Base-by-base conservation (phyloP, 1,284 basidiomycete genomes). In the Exobasidium cylindrosporum region DNA sequence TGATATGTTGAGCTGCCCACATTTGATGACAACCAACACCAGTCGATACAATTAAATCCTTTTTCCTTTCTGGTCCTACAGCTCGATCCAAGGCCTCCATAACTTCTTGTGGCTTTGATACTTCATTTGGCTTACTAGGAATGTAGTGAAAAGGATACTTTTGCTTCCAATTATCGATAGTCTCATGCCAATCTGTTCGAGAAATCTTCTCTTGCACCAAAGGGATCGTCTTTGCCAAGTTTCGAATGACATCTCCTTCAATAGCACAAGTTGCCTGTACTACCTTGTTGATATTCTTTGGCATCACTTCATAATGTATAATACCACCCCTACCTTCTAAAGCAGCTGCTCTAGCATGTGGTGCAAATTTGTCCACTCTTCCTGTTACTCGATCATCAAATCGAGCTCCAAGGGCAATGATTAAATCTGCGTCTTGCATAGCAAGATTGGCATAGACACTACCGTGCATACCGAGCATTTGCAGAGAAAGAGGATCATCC, bases 401-500 rank as follows among this genome's bases (percentile, higher is more conserved):
- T 58, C 95, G 87, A 17, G 87, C 92, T 63, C 96, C 95, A 31
- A 98, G 88, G 32, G 94, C 95, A 70, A 98, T 95, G 83, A 98
- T 91, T 57, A 98, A 88, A 79, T 98, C 96, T 31, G 96, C 96
- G 61, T 91, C 84, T 82, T 98, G 95, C 86, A 98, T 97, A 2
- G 95, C 94, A 58, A 96, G 83, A 83, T 98, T 98, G 76, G 96
- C 95, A 77, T 97, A 97, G 1, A 94, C 93, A 14, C 88, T 88
- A 3, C 96, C 96, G 83, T 98, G 95, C 95, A 98, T 97, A 69
- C 95, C 95, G 61, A 98, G 87, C 95, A 98, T 97, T 82, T 97
- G 93, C 78, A 98, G 83, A 69, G 89, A 89, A 80, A 87, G 87
- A 10, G 74, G 72, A 81, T 92, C 86, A 63, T 85, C 86, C 84